Evolutionary conservation across 106 monocot species (phyloP), one percentile per base, ranked within the genome.

Genomic region (Phalaenopsis equestris): DNA sequence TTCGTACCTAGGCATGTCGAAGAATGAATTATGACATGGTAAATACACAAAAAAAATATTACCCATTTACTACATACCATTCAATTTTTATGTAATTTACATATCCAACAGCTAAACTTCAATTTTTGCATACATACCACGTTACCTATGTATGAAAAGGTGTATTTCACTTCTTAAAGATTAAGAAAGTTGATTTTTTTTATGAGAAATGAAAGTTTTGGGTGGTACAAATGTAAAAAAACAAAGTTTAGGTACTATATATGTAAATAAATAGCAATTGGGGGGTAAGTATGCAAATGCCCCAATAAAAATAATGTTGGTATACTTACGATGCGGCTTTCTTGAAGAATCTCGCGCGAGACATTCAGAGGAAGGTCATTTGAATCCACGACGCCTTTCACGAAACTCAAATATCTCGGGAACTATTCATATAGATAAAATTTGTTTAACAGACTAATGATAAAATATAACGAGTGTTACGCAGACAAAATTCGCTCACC

Each of bases 291-390:
- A 30, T 30, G 30, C 30, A 30, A 30, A 30, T 30, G 30, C 30
- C 30, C 30, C 0, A 30, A 15, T 5, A 3, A 77, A 68, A 36
- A 42, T 12, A 14, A 18, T 38, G 11, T 36, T 38, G 16, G 45
- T 56, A 56, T 49, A 82, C 94, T 86, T 86, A 99, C 99, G 84
- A 99, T 95, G 47, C 99, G 91, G 79, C 95, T 99, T 87, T 99
- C 99, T 88, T 99, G 99, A 76, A 99, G 95, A 72, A 99, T 99
- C 86, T 99, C 99, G 30, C 99, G 91, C 72, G 99, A 99, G 21
- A 99, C 99, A 91, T 99, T 99, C 23, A 99, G 83, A 18, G 99
- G 99, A 72, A 99, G 93, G 79, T 99, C 99, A 86, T 99, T 95
- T 55, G 99, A 99, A 86, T 99, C 99, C 55, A 99, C 99, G 78